Conservation (phyloP, 2,329 filamentous ascomycete genomes). For the Fusarium veterinarium region DNA sequence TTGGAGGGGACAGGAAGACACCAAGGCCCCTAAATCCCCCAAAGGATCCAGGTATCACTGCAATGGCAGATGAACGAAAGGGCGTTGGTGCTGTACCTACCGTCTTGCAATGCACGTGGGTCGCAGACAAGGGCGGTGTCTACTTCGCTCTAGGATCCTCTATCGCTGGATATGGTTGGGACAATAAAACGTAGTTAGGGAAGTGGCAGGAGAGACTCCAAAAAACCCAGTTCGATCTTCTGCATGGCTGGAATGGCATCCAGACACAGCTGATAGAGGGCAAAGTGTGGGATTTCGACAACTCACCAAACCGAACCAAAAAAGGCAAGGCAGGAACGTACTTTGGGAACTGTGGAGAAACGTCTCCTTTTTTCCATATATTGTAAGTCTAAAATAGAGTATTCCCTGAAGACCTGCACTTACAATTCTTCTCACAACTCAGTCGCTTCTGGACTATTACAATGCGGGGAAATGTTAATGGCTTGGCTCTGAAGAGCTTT, state of each 20-base stretch:
- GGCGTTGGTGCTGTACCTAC: background rate
- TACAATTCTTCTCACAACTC: background rate
- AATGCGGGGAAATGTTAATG: background rate
- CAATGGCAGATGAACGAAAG: background rate
- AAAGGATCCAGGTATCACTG: background rate
- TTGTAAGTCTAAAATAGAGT: too few species aligned
- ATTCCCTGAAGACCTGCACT: background rate
- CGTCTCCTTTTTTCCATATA: background rate
- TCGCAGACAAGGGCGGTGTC: fast-evolving
- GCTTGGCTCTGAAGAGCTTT: background rate
- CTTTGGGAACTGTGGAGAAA: background rate
- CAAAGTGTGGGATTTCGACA: background rate
- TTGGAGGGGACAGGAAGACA: background rate
- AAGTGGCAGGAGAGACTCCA: background rate
- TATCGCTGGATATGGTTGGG: background rate
- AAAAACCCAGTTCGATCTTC: background rate
- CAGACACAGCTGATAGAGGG: background rate
- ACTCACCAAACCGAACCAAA: fast-evolving
- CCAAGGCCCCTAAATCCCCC: background rate
- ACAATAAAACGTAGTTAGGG: too few species aligned
- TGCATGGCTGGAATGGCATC: background rate
- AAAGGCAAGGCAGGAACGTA: background rate
- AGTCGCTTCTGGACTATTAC: background rate
- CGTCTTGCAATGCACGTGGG: background rate
- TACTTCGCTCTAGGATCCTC: background rate